phyloP scores from a whole-genome alignment of 306 rosid species.

The Quercus berberidifolia region DNA sequence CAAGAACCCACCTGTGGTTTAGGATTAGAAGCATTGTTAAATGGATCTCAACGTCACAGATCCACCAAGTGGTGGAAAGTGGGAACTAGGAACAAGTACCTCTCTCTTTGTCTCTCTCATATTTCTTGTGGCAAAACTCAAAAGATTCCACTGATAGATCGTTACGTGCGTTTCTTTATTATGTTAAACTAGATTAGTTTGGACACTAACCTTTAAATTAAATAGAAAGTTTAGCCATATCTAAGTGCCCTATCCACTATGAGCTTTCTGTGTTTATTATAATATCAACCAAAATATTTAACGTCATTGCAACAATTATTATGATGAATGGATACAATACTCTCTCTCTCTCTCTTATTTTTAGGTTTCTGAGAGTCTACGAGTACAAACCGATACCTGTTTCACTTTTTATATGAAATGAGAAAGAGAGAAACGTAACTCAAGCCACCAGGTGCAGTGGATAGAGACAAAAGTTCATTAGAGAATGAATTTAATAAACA shows the following conservation, averaged over 20 bases:
- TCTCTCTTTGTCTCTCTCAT: not conserved
- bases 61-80: constrained; percentile 34
- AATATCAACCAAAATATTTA: not conserved
- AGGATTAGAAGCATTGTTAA: not conserved
- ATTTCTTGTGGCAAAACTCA: constrained; percentile 6
- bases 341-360: not conserved
- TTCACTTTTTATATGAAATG: constrained; percentile 14
- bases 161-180: not conserved
- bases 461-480: not conserved
- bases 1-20: not conserved
- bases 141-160: constrained; percentile 32
- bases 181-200: constrained; percentile 28
- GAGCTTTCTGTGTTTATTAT: not conserved
- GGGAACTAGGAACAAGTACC: not conserved
- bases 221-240: not conserved
- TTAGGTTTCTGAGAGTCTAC: not conserved
- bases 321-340: not conserved
- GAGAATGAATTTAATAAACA: too few species aligned
- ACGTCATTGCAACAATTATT: not conserved
- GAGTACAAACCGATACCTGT: not conserved
- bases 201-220: constrained; percentile 23
- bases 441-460: not conserved
- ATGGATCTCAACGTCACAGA: constrained; percentile 31
- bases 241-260: constrained; percentile 37
- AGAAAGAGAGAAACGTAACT: not conserved